Evolutionary conservation across 257 asterid species (phyloP).

Genomic region (Mitragyna speciosa): DNA sequence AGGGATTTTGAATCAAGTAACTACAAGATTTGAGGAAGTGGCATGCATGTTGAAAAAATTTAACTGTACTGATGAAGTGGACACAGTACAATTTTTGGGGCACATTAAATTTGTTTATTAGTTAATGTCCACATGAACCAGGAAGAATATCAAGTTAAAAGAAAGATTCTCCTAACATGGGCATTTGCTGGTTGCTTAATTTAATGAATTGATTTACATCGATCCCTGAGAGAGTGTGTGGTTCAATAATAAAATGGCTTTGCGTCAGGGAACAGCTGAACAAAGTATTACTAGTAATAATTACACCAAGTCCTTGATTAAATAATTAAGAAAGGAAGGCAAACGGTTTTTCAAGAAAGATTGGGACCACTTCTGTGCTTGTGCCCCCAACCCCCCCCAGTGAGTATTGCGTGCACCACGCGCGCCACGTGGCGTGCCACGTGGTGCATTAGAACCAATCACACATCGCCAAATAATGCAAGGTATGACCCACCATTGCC

Average conservation of each 20-base stretch:
- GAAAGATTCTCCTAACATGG: neutral
- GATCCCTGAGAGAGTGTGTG: neutral
- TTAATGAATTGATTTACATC: neutral
- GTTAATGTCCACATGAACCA: neutral
- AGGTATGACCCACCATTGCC: too few species aligned
- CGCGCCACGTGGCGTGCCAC: too few species aligned
- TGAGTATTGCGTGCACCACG: too few species aligned
- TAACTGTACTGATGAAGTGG: too few species aligned
- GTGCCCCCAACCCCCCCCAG: too few species aligned
- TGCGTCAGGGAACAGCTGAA: neutral
- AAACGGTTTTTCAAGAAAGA: neutral
- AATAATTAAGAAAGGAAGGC: neutral
- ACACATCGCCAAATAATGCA: too few species aligned
- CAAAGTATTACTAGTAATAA: neutral
- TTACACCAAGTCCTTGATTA: neutral
- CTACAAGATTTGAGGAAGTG: slow-evolving; percentile 12
- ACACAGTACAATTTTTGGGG: too few species aligned
- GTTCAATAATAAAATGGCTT: neutral
- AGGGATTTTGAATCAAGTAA: neutral
- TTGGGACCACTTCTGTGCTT: neutral
- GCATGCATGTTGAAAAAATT: too few species aligned
- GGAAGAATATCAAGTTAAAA: neutral
- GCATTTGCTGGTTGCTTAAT: neutral
- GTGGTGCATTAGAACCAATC: too few species aligned
- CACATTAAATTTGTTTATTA: slow-evolving; percentile 8